Conservation (phyloP, 2,329 filamentous ascomycete species). For the Coleophoma cylindrospora region DNA sequence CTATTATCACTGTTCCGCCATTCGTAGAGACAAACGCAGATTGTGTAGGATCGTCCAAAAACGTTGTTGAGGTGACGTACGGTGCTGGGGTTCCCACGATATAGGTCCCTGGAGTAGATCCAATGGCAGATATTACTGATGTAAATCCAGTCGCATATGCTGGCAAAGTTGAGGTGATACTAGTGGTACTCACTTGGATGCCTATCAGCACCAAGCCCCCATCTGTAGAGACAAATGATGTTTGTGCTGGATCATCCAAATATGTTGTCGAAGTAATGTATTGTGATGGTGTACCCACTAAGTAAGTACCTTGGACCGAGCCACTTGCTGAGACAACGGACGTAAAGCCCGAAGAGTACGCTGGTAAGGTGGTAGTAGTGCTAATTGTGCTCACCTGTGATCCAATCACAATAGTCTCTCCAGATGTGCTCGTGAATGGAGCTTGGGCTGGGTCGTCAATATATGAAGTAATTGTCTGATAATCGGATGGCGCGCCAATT, state of each 20-base stretch:
- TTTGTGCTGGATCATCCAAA: background rate
- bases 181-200: background rate
- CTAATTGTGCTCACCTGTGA: background rate
- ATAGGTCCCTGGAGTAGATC: background rate
- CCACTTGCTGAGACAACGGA: background rate
- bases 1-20: background rate
- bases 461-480: background rate
- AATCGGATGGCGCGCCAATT: background rate
- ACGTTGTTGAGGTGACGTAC: background rate
- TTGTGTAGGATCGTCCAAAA: background rate
- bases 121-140: background rate
- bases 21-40: background rate
- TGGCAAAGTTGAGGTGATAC: background rate
- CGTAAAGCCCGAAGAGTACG: background rate
- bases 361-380: background rate
- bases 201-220: background rate
- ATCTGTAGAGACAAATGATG: background rate
- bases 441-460: background rate
- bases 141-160: background rate
- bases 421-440: background rate
- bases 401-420: background rate
- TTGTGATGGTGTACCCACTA: background rate
- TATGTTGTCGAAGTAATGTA: background rate
- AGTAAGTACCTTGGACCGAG: background rate
- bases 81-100: background rate